phyloP scores from a whole-genome alignment of 1,284 basidiomycete species.

The Malassezia caprae region DNA sequence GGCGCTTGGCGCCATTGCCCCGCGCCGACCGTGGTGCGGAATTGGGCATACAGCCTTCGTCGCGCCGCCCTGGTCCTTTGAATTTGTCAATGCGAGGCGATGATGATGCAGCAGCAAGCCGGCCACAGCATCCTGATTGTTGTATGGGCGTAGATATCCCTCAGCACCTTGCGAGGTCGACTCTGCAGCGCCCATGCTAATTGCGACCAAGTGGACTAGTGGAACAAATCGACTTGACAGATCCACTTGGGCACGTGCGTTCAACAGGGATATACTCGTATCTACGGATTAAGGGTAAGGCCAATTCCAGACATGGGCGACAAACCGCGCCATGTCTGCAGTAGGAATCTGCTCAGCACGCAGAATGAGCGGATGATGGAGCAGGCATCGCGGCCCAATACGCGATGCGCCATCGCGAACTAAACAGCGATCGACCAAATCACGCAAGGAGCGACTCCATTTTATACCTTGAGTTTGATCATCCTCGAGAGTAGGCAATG shows the following conservation, averaged over 20 bases:
- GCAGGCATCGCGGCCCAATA: conserved; percentile 73
- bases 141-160: not conserved
- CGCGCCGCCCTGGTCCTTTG: not conserved
- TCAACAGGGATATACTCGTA: not conserved
- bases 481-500: conserved; percentile 64
- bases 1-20: conserved; percentile 17
- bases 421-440: conserved; percentile 82
- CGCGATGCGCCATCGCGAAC: conserved; percentile 54
- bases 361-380: conserved; percentile 77
- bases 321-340: conserved; percentile 59
- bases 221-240: not conserved
- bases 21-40: conserved; percentile 16
- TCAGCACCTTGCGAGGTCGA: not conserved
- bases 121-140: conserved; percentile 32
- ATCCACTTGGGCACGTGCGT: not conserved
- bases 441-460: conserved; percentile 81
- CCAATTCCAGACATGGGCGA: conserved; percentile 81
- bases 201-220: not conserved
- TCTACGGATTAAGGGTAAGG: conserved; percentile 5
- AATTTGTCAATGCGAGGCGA: conserved; percentile 3
- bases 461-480: conserved; percentile 51
- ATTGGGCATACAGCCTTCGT: conserved; percentile 27
- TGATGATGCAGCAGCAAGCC: conserved; percentile 29
- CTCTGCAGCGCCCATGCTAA: conserved; percentile 10
- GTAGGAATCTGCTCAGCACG: conserved; percentile 63